phyloP scores from a whole-genome alignment of 2,329 filamentous ascomycete species.

The Hyphodiscus sp. region DNA sequence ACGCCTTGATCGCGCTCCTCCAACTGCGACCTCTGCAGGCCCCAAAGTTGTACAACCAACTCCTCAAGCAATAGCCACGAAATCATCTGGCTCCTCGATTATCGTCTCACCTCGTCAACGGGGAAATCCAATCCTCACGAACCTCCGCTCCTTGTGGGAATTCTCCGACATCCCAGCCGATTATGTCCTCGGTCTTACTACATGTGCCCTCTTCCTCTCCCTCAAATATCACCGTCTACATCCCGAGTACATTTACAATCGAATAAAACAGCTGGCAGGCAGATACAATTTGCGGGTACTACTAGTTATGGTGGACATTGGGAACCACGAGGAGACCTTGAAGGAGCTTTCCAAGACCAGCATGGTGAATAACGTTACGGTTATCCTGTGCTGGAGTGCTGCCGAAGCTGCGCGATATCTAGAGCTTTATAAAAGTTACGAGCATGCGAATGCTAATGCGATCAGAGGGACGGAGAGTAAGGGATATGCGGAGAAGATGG shows the following conservation, averaged over 20 bases:
- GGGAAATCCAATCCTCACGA: constrained; percentile 85
- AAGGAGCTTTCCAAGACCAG: constrained; percentile 90
- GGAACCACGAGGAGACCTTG: constrained; percentile 84
- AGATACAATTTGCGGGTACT: constrained; percentile 84
- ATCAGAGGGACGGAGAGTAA: constrained; percentile 82
- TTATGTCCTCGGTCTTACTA: constrained; percentile 80
- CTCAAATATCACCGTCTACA: constrained; percentile 97
- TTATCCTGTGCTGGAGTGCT: constrained; percentile 91
- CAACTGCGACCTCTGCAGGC: constrained; percentile 26
- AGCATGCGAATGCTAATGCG: constrained; percentile 70
- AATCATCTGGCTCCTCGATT: constrained; percentile 65
- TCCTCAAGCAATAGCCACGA: constrained; percentile 72
- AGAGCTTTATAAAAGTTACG: constrained; percentile 90
- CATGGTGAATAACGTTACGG: constrained; percentile 83
- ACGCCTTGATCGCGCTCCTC: constrained; percentile 45
- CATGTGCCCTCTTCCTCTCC: constrained; percentile 86
- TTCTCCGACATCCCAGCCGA: constrained; percentile 96
- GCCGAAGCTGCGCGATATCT: constrained; percentile 91
- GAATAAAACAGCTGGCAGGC: constrained; percentile 76
- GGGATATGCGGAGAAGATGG: constrained; percentile 77
- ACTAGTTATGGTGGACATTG: constrained; percentile 88
- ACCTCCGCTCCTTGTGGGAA: constrained; percentile 84
- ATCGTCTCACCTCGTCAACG: constrained; percentile 89
- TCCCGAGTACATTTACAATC: constrained; percentile 94
- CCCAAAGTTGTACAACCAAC: constrained; percentile 75